Conservation (phyloP, 257 asterid species). For the Pogostemon cablin region DNA sequence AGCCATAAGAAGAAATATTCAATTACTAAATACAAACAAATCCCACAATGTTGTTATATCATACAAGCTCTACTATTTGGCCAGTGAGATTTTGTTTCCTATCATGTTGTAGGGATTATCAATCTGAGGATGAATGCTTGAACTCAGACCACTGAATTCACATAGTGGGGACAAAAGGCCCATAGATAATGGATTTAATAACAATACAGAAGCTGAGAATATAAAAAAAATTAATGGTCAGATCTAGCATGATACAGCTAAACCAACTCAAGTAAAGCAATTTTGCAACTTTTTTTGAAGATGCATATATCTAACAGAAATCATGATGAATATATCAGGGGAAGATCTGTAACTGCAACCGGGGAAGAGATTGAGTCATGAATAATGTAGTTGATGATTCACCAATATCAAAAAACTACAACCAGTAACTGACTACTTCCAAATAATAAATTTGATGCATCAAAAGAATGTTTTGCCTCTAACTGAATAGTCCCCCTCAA, state of each 20-base stretch:
- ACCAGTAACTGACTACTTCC: conserved; percentile 19
- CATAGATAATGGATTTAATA: not conserved
- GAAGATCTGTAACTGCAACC: not conserved
- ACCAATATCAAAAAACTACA: conserved; percentile 1
- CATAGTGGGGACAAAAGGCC: conserved; percentile 9
- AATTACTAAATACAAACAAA: conserved; percentile 2
- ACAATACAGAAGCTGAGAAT: not conserved
- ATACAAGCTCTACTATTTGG: conserved; percentile 4
- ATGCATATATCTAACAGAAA: not conserved
- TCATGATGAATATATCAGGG: not conserved
- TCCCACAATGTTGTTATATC: not conserved
- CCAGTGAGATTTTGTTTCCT: conserved; percentile 9
- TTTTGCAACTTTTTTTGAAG: conserved; percentile 2
- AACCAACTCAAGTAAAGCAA: conserved; percentile 18
- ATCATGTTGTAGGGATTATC: conserved; percentile 3
- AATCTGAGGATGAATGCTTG: conserved; percentile 14
- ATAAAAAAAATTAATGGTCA: not conserved
- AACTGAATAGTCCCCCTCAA: not conserved
- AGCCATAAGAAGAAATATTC: conserved; percentile 1
- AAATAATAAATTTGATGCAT: conserved; percentile 6
- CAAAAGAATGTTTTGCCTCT: conserved; percentile 10
- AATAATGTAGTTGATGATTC: conserved; percentile 8
- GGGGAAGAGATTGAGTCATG: not conserved
- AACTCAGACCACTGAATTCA: conserved; percentile 9
- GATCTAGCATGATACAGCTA: not conserved